Evolutionary conservation across 768 basidiomycete species (phyloP).

Genomic region (Rhodotorula graminis): DNA sequence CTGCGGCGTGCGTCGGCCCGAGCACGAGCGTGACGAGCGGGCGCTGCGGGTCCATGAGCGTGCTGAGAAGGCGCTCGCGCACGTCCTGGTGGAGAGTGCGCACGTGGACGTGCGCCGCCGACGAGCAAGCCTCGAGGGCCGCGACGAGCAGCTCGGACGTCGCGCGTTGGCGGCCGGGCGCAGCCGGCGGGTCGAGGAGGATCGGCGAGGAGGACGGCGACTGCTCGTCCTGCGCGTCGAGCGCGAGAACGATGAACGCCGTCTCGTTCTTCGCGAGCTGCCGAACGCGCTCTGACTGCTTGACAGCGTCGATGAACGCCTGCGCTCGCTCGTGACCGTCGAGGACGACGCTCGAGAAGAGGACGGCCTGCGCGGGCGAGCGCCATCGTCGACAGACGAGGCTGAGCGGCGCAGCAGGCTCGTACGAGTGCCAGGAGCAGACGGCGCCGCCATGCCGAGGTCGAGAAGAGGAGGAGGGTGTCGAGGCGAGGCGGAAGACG

Average conservation of each 20-base stretch:
- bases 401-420: neutral
- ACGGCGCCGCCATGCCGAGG: neutral
- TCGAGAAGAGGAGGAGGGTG: neutral
- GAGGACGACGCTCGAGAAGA: slow-evolving; percentile 7
- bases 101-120: neutral
- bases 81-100: neutral
- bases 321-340: neutral
- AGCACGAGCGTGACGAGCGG: neutral
- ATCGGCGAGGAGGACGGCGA: neutral
- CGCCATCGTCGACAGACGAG: slow-evolving; percentile 6
- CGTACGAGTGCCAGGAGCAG: neutral
- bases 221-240: neutral
- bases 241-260: neutral
- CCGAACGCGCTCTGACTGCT: too few relatives aligned
- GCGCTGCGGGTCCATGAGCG: neutral
- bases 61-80: neutral
- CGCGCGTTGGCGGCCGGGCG: neutral
- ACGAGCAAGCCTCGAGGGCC: neutral
- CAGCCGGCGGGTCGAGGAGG: too few relatives aligned
- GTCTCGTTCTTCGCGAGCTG: neutral
- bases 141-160: neutral
- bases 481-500: slow-evolving; percentile 1
- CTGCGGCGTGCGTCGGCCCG: neutral
- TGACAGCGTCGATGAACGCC: neutral
- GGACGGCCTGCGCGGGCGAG: neutral